Evolutionary conservation across 768 basidiomycete genomes (phyloP).

Genomic region (Exsudoporus frostii): DNA sequence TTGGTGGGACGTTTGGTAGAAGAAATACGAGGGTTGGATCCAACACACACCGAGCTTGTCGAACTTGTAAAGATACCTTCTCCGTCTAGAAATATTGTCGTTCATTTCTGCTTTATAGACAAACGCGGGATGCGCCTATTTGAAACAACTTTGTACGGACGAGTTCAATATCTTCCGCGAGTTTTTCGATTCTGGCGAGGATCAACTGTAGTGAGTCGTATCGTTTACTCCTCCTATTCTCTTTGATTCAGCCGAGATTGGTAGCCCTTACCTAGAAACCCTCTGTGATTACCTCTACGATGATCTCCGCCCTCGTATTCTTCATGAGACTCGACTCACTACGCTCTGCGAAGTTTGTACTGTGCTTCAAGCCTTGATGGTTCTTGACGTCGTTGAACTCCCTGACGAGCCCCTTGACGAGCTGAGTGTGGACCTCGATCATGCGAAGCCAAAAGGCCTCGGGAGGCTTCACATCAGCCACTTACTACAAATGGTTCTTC

Average conservation of each 20-base stretch:
- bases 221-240: not conserved
- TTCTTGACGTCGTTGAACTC: conserved; percentile 66
- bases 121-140: conserved; percentile 84
- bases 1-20: conserved; percentile 71
- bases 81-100: not conserved
- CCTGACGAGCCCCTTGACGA: conserved; percentile 28
- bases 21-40: conserved; percentile 83
- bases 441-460: conserved; percentile 39
- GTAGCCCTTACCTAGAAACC: conserved; percentile 85
- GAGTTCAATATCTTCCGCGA: conserved; percentile 84
- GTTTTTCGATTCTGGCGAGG: conserved; percentile 87
- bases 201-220: conserved; percentile 59
- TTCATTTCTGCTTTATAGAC: conserved; percentile 49
- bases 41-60: conserved; percentile 76
- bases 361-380: conserved; percentile 93
- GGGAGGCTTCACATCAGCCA: conserved; percentile 73
- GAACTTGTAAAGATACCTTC: conserved; percentile 60
- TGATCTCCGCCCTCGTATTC: conserved; percentile 90
- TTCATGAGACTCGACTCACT: conserved; percentile 86
- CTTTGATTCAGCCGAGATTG: conserved; percentile 5
- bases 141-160: conserved; percentile 87
- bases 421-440: conserved; percentile 41
- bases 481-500: conserved; percentile 83
- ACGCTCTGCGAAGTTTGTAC: conserved; percentile 95
- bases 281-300: conserved; percentile 95